A percentile compares a stretch with the other conserved stretches of the same genome.
Evolutionary conservation across 176 grass and related monocot genomes (phyloP).

Genomic region (Zoysia pacifica): DNA sequence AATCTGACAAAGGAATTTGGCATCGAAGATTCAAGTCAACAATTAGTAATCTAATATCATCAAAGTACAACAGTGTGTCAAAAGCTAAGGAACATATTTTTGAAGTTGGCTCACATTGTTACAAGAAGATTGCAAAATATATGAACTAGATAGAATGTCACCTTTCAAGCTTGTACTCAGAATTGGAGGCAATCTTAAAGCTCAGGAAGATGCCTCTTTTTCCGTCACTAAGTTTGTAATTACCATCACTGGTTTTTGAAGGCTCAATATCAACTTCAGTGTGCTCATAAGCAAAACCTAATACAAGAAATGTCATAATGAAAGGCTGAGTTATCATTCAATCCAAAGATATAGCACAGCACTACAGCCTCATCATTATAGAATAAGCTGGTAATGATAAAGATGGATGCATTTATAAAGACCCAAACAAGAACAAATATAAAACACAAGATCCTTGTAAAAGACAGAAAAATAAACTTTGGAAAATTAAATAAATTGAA

Average conservation of each 20-base stretch:
- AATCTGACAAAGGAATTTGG: background rate
- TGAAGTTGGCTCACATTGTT: background rate
- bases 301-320: slow-evolving; percentile 30
- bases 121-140: background rate
- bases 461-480: slow-evolving; percentile 20
- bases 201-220: slow-evolving; percentile 60
- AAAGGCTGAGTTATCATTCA: background rate
- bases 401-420: slow-evolving; percentile 12
- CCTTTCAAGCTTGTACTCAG: slow-evolving; percentile 89
- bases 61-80: background rate
- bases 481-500: background rate
- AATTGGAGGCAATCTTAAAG: slow-evolving; percentile 86
- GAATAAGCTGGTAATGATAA: slow-evolving; percentile 27
- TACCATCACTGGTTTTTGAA: slow-evolving; percentile 53
- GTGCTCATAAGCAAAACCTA: slow-evolving; percentile 86
- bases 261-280: slow-evolving; percentile 90
- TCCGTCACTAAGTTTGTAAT: slow-evolving; percentile 67
- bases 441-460: background rate
- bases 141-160: slow-evolving; percentile 36
- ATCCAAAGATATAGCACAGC: background rate
- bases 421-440: slow-evolving; percentile 21
- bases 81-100: slow-evolving; percentile 14
- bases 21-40: slow-evolving; percentile 12
- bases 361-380: background rate
- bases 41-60: slow-evolving; percentile 19